These are phyloP conservation scores for Corymbia citriodora DNA, from an alignment of 441 rosid genomes.

Conservation along the genomic window DNA sequence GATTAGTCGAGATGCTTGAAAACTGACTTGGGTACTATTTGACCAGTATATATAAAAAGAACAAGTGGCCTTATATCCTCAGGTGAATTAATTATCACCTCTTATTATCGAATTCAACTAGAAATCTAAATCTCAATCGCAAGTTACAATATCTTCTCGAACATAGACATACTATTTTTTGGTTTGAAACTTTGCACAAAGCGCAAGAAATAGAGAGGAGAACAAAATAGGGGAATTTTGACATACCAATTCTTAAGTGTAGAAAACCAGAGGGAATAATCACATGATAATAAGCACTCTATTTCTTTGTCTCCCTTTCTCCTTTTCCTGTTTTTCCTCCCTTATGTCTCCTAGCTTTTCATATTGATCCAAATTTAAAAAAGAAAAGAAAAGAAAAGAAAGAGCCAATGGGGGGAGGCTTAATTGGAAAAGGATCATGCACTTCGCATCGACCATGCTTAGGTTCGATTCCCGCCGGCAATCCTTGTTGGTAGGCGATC, in stretches of 20 bases:
- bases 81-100: not conserved
- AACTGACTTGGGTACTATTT: not conserved
- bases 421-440: not conserved
- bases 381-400: not conserved
- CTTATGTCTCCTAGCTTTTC: not conserved
- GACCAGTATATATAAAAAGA: not conserved
- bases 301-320: not conserved
- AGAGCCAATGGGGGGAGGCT: not conserved
- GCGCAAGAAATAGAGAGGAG: not conserved
- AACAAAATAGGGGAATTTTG: not conserved
- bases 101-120: not conserved
- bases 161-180: not conserved
- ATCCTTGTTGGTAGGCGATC: not conserved
- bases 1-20: not conserved
- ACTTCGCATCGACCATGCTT: not conserved
- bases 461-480: not conserved
- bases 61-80: not conserved
- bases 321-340: not conserved
- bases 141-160: not conserved
- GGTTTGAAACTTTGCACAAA: not conserved
- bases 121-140: not conserved
- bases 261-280: not conserved
- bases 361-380: not conserved
- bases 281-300: not conserved
- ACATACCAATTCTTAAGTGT: not conserved